Evolutionary conservation across 2,329 filamentous ascomycete species (phyloP).

Genomic region (Pseudopyrenochaeta lycopersici): DNA sequence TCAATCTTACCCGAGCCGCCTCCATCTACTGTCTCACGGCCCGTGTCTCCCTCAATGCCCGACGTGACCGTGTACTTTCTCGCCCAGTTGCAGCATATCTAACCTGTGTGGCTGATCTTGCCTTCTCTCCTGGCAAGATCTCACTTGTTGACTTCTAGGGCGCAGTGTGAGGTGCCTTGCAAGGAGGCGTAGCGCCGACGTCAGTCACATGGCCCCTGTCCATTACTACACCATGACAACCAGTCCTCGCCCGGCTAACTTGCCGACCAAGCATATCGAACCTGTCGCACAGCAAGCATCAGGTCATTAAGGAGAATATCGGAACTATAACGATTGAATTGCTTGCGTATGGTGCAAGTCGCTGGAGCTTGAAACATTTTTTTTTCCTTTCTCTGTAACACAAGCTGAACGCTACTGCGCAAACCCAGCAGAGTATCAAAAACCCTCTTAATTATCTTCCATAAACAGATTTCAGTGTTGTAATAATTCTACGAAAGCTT

Average conservation of each 20-base stretch:
- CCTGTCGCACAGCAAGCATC: not conserved
- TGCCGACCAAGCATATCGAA: slow-evolving; percentile 3
- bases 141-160: not conserved
- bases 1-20: not conserved
- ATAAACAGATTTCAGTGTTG: no score
- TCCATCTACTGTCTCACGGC: no score
- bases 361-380: not conserved
- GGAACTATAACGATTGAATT: no score
- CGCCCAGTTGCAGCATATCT: not conserved
- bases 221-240: slow-evolving; percentile 2
- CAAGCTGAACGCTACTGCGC: not conserved
- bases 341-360: not conserved
- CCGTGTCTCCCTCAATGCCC: not conserved
- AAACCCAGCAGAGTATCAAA: no score
- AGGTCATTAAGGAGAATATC: no score
- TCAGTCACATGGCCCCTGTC: not conserved
- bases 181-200: not conserved
- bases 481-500: no score
- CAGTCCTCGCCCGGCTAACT: slow-evolving; percentile 18
- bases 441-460: no score
- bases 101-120: not conserved
- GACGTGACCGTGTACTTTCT: not conserved
- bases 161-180: not conserved
- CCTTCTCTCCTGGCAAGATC: not conserved
- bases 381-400: no score